Base-by-base conservation (phyloP, 2,329 filamentous ascomycete genomes). In the Penicillium sp. region DNA sequence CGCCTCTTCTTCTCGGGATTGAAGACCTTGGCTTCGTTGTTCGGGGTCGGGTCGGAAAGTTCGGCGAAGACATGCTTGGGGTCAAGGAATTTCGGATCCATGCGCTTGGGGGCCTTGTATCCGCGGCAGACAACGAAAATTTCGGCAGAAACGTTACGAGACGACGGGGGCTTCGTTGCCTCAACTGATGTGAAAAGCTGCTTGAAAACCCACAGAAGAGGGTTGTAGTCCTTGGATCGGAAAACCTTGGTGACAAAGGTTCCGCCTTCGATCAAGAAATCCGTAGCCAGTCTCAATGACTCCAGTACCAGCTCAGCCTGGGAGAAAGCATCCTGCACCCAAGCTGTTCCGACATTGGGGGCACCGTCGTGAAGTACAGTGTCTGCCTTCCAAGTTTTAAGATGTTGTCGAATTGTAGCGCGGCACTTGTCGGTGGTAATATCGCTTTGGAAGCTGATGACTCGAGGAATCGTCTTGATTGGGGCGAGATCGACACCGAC, bases 231-330 rank as follows among this genome's bases (percentile, higher is more conserved):
- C 73, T 97, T 98, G 33, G 91, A 96, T 62, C 95, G 82, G 81
- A 99, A 99, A 44, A 99, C 91, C 78, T 99, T 99, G 55, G 93
- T 98, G 45, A 98, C 93, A 64, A 98, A 98, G 9, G 88, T 93
- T 62, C 95, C 95, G 46, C 93, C 92, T 73, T 93, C 89, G 19
- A 86, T 83, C 57, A 99, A 78, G 67, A 99, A 99, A 65, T 99
- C 93, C 0, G 92, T 96, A 3, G 95, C 95, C 56, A 99, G 81
- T 75, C 96, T 96, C 83, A 99, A 83, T 9, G 91, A 90, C 73
- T 96, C 91, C 54, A 99, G 80, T 13, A 90, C 92, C 52, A 99
- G 81, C 77, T 98, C 93, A 58, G 93, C 95, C 77, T 99, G 95
- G 61, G 93, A 93, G 83, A 96, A 99, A 45, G 95, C 95, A 81